phyloP scores from a whole-genome alignment of 345 rosid genomes.

The Linum lewisii region DNA sequence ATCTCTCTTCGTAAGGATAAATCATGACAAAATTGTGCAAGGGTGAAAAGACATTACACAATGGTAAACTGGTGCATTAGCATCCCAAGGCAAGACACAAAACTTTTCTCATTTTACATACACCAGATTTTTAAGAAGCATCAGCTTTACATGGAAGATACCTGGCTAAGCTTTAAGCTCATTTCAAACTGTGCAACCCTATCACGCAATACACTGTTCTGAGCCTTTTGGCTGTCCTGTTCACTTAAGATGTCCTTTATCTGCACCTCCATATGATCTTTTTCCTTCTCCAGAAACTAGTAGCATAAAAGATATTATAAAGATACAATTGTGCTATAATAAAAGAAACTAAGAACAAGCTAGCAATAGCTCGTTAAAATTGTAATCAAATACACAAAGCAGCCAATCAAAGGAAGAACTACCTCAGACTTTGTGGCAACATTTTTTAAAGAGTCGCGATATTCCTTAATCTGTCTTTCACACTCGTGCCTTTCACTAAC shows the following conservation, averaged over 20 bases:
- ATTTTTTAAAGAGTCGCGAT: slow-evolving; percentile 37
- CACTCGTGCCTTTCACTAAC: slow-evolving; percentile 40
- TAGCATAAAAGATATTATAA: slow-evolving; percentile 5
- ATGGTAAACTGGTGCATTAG: too few species aligned
- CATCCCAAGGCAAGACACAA: too few species aligned
- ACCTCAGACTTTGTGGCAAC: slow-evolving; percentile 71
- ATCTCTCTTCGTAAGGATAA: background rate
- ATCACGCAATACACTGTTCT: slow-evolving; percentile 36
- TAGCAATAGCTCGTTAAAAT: slow-evolving; percentile 1
- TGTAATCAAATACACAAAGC: slow-evolving; percentile 5
- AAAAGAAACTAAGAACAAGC: background rate
- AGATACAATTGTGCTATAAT: slow-evolving; percentile 2
- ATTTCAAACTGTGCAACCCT: slow-evolving; percentile 42
- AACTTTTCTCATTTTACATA: too few species aligned
- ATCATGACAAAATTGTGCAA: background rate
- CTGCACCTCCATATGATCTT: slow-evolving; percentile 37
- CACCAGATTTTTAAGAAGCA: background rate
- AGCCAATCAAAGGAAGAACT: slow-evolving; percentile 24
- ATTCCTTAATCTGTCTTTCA: slow-evolving; percentile 48
- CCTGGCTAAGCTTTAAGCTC: slow-evolving; percentile 48
- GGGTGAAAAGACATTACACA: too few species aligned
- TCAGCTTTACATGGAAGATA: slow-evolving; percentile 13
- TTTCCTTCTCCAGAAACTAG: slow-evolving; percentile 74
- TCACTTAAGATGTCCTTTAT: slow-evolving; percentile 40
- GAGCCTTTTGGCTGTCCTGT: slow-evolving; percentile 48